phyloP scores from a whole-genome alignment of 164 flowering plant species.

The Santalum album region DNA sequence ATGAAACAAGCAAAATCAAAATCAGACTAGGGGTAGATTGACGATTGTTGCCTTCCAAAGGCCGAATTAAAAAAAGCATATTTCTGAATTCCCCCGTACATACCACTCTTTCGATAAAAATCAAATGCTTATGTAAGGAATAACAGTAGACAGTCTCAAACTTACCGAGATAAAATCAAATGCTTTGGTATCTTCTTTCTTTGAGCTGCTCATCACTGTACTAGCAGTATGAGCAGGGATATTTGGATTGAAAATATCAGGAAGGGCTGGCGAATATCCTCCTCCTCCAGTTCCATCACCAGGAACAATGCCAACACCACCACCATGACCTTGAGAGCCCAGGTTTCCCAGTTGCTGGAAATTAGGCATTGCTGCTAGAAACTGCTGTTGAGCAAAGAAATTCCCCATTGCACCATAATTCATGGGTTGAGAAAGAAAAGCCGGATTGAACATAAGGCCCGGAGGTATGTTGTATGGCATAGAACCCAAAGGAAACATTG shows the following conservation, averaged over 20 bases:
- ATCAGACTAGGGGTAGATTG: too few species aligned
- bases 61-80: too few species aligned
- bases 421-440: slow-evolving; percentile 46
- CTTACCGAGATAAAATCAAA: slow-evolving; percentile 96
- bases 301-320: slow-evolving; percentile 21
- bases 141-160: neutral
- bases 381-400: slow-evolving; percentile 71
- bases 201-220: slow-evolving; percentile 41
- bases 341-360: slow-evolving; percentile 56
- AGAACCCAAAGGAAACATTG: slow-evolving; percentile 38
- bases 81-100: too few species aligned
- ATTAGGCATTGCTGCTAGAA: slow-evolving; percentile 71
- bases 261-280: slow-evolving; percentile 50
- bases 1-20: too few species aligned
- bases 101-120: too few species aligned
- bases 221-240: slow-evolving; percentile 35
- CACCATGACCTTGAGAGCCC: slow-evolving; percentile 30
- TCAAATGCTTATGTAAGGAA: neutral
- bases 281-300: slow-evolving; percentile 38
- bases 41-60: too few species aligned
- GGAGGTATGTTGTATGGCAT: slow-evolving; percentile 50
- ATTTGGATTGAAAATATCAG: slow-evolving; percentile 69
- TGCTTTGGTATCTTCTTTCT: slow-evolving; percentile 87
- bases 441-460: slow-evolving; percentile 53
- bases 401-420: slow-evolving; percentile 67